Percentiles rank a stretch among this genome's conserved stretches.
Conservation (phyloP, 148 eudicot species). For the Amaranthus palmeri region DNA sequence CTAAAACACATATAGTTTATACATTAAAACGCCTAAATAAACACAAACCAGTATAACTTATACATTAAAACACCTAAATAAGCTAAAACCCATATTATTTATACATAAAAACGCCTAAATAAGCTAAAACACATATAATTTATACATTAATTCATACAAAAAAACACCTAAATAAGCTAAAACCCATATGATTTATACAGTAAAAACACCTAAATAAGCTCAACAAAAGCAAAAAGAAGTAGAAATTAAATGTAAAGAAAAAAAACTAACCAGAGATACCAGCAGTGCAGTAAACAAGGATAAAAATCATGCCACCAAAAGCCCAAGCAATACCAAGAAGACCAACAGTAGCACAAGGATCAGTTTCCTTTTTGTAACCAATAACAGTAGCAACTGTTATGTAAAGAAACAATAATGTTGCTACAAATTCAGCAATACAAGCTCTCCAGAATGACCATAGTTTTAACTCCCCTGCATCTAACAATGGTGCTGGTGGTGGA, state of each 20-base stretch:
- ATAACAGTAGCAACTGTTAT: conserved; percentile 73
- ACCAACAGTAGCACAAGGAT: conserved; percentile 69
- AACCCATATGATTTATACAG: no score
- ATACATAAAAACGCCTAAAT: no score
- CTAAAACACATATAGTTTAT: neutral
- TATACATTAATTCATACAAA: no score
- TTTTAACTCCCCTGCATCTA: conserved; percentile 59
- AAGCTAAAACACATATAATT: no score
- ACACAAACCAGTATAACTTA: neutral
- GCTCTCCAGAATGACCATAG: conserved; percentile 89
- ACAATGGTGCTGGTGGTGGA: conserved; percentile 79
- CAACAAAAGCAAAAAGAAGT: neutral
- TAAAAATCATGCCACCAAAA: conserved; percentile 64
- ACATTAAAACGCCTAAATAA: neutral
- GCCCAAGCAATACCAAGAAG: conserved; percentile 82
- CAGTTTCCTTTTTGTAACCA: conserved; percentile 69
- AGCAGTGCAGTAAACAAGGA: conserved; percentile 58
- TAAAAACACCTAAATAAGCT: no score
- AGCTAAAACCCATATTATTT: no score
- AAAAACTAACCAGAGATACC: conserved; percentile 69
- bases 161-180: no score
- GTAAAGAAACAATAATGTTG: conserved; percentile 75
- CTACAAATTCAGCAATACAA: conserved; percentile 74
- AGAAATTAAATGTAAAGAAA: neutral
- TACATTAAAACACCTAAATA: no score